Base-by-base conservation (phyloP, 352 stramenopile genomes). In the Globisporangium ultimum region DNA sequence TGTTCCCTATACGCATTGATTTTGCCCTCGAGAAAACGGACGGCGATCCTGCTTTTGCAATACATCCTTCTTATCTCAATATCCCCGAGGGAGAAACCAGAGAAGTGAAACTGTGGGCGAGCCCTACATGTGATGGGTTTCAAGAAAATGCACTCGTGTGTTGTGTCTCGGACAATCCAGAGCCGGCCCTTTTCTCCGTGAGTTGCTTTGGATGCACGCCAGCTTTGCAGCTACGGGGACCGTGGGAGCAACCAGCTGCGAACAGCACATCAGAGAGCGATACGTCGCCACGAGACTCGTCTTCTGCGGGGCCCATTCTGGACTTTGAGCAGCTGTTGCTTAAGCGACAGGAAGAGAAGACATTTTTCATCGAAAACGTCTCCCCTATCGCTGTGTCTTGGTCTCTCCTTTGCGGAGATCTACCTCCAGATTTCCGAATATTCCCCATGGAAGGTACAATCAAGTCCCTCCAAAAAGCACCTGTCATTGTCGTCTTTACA, bases 291-390 rank as follows among this genome's bases (percentile, higher is more conserved):
- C n/a, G 38, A 9, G 21, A 20, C 18, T 8, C 22, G 24, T 59
- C 53, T 52, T 36, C 61, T 12, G 17, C 22, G 21, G 2, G 12
- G 3, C 21, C 34, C 34, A 1, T 89, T 0, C 64, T 98, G 18
- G 87, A 98, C 60, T 98, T 98, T 45, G 92, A 97, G 52, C 76
- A 96, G 28, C 59, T 98, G 38, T 65, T 98, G n/a, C 66, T 98
- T 21, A 86, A 88, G 48, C 81, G 86, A 0, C 71, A 86, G 45
- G 89, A 98, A 38, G 88, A 93, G 47, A 92, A 90, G 40, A 84
- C 71, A 3, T 96, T 98, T 59, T 82, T 78, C 28, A 58, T 98
- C 1, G 80, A 84, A 47, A 98, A 98, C 53, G 63, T 77, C 0
- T 91, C 74, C 8, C 66, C 80, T 11, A 72, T 98, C 24, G 66